A percentile compares a stretch with the other conserved stretches of the same genome.
These are phyloP conservation scores for Bipolaris sorokiniana DNA, from an alignment of 2,329 filamentous ascomycete species.

Conservation along the genomic window DNA sequence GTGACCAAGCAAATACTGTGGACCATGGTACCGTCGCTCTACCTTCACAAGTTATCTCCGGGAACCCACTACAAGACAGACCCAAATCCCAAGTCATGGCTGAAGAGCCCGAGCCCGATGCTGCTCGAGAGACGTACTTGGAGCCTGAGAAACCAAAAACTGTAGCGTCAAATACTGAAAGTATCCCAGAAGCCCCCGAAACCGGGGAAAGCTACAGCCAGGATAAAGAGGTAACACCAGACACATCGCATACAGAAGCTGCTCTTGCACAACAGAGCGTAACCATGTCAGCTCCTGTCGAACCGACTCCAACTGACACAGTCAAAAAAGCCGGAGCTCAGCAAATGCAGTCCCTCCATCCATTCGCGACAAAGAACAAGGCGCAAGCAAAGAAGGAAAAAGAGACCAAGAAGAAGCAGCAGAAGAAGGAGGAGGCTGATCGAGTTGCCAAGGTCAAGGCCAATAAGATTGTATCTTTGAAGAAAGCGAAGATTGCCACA, in stretches of 20 bases:
- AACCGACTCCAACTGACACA: conserved; percentile 1
- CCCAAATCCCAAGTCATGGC: not conserved
- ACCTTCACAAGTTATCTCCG: not conserved
- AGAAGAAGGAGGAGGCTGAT: conserved; percentile 31
- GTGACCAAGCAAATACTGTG: not conserved
- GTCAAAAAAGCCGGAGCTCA: conserved; percentile 33
- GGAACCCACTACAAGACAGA: not conserved
- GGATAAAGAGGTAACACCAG: not conserved
- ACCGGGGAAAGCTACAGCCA: not conserved
- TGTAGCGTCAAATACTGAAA: not conserved
- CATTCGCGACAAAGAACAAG: conserved; percentile 38
- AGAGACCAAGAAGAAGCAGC: conserved; percentile 47
- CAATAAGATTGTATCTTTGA: conserved; percentile 9
- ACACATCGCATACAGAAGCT: not conserved
- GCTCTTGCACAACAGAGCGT: not conserved
- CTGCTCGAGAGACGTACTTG: not conserved
- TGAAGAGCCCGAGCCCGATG: not conserved
- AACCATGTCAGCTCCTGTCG: not conserved
- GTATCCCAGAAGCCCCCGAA: not conserved
- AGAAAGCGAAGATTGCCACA: conserved; percentile 2
- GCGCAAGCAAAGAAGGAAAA: conserved; percentile 42
- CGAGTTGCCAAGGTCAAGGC: conserved; percentile 13
- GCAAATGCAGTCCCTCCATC: conserved; percentile 39
- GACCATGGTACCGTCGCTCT: conserved; percentile 9
- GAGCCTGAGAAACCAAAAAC: not conserved